These are phyloP conservation scores for Cyberlindnera bimundalis DNA, from an alignment of 805 yeast species.

Conservation along the genomic window DNA sequence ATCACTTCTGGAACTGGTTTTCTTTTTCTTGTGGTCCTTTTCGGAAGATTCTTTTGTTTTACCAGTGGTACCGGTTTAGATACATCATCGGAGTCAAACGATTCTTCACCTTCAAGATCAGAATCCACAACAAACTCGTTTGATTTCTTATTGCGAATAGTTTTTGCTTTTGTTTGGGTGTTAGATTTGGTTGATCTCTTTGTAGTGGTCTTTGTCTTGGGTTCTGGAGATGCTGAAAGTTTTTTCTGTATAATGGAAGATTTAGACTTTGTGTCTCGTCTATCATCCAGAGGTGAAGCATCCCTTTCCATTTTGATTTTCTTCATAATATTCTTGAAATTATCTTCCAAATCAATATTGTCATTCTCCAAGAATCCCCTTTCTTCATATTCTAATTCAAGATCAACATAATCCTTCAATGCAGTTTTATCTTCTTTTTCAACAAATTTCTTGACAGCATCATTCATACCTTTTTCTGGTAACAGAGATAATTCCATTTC, in stretches of 20 bases:
- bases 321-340: slow-evolving; percentile 42
- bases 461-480: slow-evolving; percentile 71
- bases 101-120: slow-evolving; percentile 7
- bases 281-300: neutral
- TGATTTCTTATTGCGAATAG: slow-evolving; percentile 5
- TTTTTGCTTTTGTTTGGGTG: neutral
- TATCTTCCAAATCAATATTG: slow-evolving; percentile 37
- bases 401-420: slow-evolving; percentile 57
- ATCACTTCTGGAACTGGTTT: slow-evolving; percentile 2
- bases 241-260: neutral
- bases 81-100: slow-evolving; percentile 3
- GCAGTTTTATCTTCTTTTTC: slow-evolving; percentile 81
- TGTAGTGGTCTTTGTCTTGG: slow-evolving; percentile 1
- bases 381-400: slow-evolving; percentile 35
- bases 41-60: too few relatives aligned
- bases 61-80: too few relatives aligned
- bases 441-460: slow-evolving; percentile 68
- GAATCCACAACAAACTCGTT: slow-evolving; percentile 10
- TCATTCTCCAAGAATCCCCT: slow-evolving; percentile 32
- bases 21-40: neutral
- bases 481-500: slow-evolving; percentile 64
- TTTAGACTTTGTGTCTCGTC: neutral
- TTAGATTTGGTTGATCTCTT: neutral
- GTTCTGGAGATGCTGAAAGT: neutral
- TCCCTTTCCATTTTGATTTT: slow-evolving; percentile 36